Base-by-base conservation (phyloP, 192 early-diverging fungal species). In the Linnemannia hyalina region DNA sequence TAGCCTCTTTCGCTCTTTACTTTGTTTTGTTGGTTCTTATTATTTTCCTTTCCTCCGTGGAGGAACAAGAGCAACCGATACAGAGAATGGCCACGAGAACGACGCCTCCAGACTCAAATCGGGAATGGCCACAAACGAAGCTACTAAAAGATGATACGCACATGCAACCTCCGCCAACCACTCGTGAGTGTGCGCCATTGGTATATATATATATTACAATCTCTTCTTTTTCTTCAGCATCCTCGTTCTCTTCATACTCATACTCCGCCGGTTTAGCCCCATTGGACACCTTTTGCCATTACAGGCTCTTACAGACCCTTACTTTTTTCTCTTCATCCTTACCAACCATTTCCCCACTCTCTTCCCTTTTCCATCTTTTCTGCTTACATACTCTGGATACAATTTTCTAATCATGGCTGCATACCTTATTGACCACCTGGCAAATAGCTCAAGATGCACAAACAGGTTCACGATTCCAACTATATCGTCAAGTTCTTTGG, bases 401-500 rank as follows among this genome's bases (percentile, higher is more conserved):
- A 26, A 32, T 26, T 18, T 42, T 36, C 49, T 57, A 8, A 47
- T 20, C 46, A 75, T 38, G 9, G 2, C 15, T 57, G 20, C 23
- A 32, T 16, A 29, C 40, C 38, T 36, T 55, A 32, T 71, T 26
- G 13, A 11, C 32, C 26, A 57, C 55, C 3, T n/a, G 44, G 16
- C 16, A 15, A 15, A 73, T 79, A 85, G 83, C 78, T 85, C n/a
- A 85, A 85, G 68, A 85, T 88, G 78, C 88, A 88, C 65, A 88
- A 88, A 40, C 81, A 80, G 23, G 88, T 88, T 22, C 88, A 88
- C 42, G 88, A 88, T 80, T 82, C 82, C 15, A 83, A 88, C 41
- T 88, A 88, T 74, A 88, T 88, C 68, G 88, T 88, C 13, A 88
- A 88, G 82, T 88, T 88, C 63, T 83, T 80, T 69, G 88, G 88